phyloP scores from a whole-genome alignment of 208 protist species.

The Wallacemonas sp. region DNA sequence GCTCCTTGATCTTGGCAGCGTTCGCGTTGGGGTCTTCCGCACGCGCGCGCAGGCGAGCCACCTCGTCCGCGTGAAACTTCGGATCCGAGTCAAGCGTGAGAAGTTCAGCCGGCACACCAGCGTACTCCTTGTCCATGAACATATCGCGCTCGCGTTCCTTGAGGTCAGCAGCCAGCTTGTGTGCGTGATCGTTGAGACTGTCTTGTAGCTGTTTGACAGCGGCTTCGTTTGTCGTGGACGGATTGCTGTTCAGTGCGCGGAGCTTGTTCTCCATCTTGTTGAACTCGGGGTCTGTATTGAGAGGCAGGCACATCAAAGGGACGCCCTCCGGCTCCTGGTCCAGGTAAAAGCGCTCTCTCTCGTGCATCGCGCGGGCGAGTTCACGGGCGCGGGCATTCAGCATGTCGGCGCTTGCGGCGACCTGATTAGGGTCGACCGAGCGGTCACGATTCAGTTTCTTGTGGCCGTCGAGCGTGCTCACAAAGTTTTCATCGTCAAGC shows the following conservation, averaged over 20 bases:
- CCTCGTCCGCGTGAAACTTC: slow-evolving; percentile 30
- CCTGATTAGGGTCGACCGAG: slow-evolving; percentile 2
- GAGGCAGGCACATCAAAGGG: slow-evolving; percentile 42
- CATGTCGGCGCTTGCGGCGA: slow-evolving; percentile 19
- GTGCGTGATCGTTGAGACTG: slow-evolving; percentile 35
- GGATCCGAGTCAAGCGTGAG: slow-evolving; percentile 17
- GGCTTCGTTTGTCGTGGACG: neutral
- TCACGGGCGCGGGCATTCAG: slow-evolving; percentile 37
- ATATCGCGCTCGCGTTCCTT: slow-evolving; percentile 30
- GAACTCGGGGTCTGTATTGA: slow-evolving; percentile 54
- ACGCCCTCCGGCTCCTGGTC: slow-evolving; percentile 34
- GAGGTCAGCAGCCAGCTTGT: slow-evolving; percentile 38
- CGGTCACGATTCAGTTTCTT: slow-evolving; percentile 19
- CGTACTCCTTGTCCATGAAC: slow-evolving; percentile 27
- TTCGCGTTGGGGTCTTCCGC: slow-evolving; percentile 7
- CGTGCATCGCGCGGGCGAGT: slow-evolving; percentile 51
- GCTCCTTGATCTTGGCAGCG: slow-evolving; percentile 30
- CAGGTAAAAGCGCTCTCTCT: slow-evolving; percentile 48
- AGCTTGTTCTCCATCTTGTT: slow-evolving; percentile 36
- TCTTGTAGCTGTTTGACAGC: slow-evolving; percentile 28
- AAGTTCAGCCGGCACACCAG: slow-evolving; percentile 19
- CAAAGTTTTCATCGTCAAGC: slow-evolving; percentile 23
- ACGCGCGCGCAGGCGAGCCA: slow-evolving; percentile 41
- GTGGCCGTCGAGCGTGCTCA: slow-evolving; percentile 17
- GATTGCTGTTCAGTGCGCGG: slow-evolving; percentile 19